Percentiles rank a stretch among this genome's conserved stretches.
phyloP scores from a whole-genome alignment of 441 rosid species.

The Gossypium gossypioides region DNA sequence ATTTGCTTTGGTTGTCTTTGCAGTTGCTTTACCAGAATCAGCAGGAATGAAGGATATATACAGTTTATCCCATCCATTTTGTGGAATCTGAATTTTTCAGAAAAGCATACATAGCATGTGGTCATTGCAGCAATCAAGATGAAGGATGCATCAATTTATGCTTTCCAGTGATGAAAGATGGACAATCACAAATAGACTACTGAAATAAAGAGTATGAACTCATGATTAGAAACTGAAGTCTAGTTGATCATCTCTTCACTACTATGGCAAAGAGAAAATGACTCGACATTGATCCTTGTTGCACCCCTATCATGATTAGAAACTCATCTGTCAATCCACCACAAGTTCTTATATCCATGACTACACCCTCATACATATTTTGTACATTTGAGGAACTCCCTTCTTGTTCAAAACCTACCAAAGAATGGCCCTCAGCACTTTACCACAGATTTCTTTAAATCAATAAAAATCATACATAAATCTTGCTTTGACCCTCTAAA shows the following conservation, averaged over 20 bases:
- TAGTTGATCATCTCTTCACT: too few species aligned
- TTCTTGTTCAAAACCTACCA: neutral
- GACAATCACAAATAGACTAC: neutral
- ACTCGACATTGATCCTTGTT: neutral
- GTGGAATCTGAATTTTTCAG: conserved; percentile 54
- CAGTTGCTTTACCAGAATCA: conserved; percentile 88
- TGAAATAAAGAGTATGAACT: neutral
- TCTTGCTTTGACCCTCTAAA: neutral
- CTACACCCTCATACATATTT: neutral
- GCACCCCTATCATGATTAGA: neutral
- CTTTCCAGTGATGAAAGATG: neutral
- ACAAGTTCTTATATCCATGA: neutral
- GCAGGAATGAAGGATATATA: conserved; percentile 83
- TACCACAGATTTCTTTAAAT: neutral
- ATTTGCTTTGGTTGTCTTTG: conserved; percentile 91
- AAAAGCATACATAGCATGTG: neutral
- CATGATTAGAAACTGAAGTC: too few species aligned
- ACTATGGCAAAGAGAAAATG: too few species aligned
- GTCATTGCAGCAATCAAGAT: conserved; percentile 1
- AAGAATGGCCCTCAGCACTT: neutral
- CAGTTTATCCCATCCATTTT: conserved; percentile 94
- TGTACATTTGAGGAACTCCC: neutral
- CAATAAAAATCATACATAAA: neutral
- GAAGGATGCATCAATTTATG: neutral
- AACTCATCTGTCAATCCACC: neutral